phyloP scores from a whole-genome alignment of 2,329 filamentous ascomycete genomes.

The Zymoseptoria ardabiliae region DNA sequence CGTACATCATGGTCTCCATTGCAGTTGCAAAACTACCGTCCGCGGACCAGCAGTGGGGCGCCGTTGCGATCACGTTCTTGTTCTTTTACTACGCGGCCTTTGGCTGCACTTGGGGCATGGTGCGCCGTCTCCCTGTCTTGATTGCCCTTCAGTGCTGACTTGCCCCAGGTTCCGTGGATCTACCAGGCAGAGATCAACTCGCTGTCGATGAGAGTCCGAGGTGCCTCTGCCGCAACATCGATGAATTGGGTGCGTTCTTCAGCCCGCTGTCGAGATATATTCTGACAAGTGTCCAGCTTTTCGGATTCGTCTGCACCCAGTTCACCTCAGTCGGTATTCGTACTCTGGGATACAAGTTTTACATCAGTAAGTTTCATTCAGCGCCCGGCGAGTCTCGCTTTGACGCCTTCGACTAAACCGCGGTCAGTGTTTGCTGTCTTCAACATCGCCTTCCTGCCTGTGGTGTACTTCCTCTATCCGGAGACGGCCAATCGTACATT shows the following conservation, averaged over 20 bases:
- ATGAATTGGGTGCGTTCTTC: slow-evolving; percentile 5
- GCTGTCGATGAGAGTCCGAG: slow-evolving; percentile 6
- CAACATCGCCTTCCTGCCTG: slow-evolving; percentile 2
- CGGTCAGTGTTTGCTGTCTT: slow-evolving; percentile 6
- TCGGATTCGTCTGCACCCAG: slow-evolving; percentile 10
- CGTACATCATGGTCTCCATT: slow-evolving; percentile 10
- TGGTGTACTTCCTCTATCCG: slow-evolving; percentile 24
- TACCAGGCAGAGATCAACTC: slow-evolving; percentile 11
- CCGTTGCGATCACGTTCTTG: slow-evolving; percentile 11
- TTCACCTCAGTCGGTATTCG: slow-evolving; percentile 10
- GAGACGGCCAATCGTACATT: slow-evolving; percentile 24
- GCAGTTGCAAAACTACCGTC: slow-evolving; percentile 6
- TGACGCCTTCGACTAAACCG: too few relatives aligned
- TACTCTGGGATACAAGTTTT: slow-evolving; percentile 12
- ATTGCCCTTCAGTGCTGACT: neutral
- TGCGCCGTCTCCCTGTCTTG: neutral
- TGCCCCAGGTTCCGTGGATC: slow-evolving; percentile 2
- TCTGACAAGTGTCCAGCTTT: neutral
- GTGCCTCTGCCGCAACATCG: slow-evolving; percentile 5
- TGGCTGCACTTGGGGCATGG: slow-evolving; percentile 9
- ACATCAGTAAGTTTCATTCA: slow-evolving; percentile 3
- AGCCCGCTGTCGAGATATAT: neutral
- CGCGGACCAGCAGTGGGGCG: slow-evolving; percentile 9
- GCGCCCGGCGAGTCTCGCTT: too few relatives aligned
- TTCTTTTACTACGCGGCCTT: slow-evolving; percentile 12